A percentile compares a stretch with the other conserved stretches of the same genome.
phyloP scores from a whole-genome alignment of 805 yeast species.

The Candida verbasci region DNA sequence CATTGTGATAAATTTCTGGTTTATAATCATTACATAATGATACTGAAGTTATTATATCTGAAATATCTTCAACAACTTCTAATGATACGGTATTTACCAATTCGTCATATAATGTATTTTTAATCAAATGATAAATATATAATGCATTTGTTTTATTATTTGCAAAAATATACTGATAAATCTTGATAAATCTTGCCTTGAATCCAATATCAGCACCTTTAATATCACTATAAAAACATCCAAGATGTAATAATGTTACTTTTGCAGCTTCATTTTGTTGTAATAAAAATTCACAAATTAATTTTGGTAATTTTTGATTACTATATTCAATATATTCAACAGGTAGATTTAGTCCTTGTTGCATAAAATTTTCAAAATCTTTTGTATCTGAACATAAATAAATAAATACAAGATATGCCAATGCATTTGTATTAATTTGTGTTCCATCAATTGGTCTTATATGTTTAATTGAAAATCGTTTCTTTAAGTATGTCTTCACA shows the following conservation, averaged over 20 bases:
- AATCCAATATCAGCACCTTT: constrained; percentile 25
- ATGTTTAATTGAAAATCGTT: constrained; percentile 34
- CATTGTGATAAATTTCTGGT: constrained; percentile 9
- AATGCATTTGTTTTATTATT: constrained; percentile 17
- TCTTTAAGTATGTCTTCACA: constrained; percentile 39
- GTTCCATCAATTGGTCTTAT: constrained; percentile 8
- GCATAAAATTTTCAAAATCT: constrained; percentile 19
- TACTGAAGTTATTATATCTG: constrained; percentile 21
- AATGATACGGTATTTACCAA: constrained; percentile 24
- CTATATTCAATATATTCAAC: constrained; percentile 10
- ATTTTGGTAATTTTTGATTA: constrained; percentile 21
- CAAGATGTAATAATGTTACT: constrained; percentile 24
- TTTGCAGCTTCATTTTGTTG: constrained; percentile 16
- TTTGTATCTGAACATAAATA: constrained; percentile 25
- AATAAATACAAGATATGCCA: constrained; percentile 28
- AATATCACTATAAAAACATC: constrained; percentile 24
- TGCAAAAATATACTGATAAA: constrained; percentile 24
- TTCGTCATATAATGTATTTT: constrained; percentile 20
- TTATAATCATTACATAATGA: constrained; percentile 16
- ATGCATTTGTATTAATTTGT: constrained; percentile 7
- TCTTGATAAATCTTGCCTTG: constrained; percentile 24
- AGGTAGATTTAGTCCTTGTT: constrained; percentile 18
- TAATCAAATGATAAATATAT: constrained; percentile 28
- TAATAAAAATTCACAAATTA: constrained; percentile 22
- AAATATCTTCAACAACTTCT: constrained; percentile 22